Conservation (phyloP, 257 asterid genomes). For the Paraleonurus japonicus region DNA sequence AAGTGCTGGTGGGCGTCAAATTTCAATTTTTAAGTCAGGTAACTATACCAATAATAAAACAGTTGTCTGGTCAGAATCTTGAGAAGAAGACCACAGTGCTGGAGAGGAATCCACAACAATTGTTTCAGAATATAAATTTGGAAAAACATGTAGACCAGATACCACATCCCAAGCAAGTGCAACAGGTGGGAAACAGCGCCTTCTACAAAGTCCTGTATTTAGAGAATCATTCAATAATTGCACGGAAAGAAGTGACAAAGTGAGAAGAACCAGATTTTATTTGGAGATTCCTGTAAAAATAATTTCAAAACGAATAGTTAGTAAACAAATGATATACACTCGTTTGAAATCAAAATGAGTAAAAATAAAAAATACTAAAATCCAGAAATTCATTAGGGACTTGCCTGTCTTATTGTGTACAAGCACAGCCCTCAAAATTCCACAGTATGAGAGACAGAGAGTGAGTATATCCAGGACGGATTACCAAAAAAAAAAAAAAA, state of each 20-base stretch:
- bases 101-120: slow-evolving; percentile 94
- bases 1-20: slow-evolving; percentile 13
- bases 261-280: slow-evolving; percentile 11
- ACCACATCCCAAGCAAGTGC: slow-evolving; percentile 95
- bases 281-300: not conserved
- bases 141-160: slow-evolving; percentile 90
- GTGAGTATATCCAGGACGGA: not conserved
- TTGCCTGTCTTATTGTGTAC: slow-evolving; percentile 6
- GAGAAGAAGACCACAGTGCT: slow-evolving; percentile 71
- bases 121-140: slow-evolving; percentile 79
- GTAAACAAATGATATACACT: not conserved
- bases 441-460: slow-evolving; percentile 3
- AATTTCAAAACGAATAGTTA: not conserved
- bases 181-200: slow-evolving; percentile 96
- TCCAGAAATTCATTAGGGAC: not conserved
- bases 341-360: not conserved
- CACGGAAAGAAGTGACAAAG: slow-evolving; percentile 23
- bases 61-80: slow-evolving; percentile 68
- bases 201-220: slow-evolving; percentile 78
- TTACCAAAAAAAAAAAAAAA: not conserved
- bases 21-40: slow-evolving; percentile 15
- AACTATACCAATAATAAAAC: slow-evolving; percentile 68
- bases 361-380: slow-evolving; percentile 1
- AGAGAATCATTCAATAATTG: slow-evolving; percentile 28
- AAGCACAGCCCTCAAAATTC: not conserved